Evolutionary conservation across 768 basidiomycete genomes (phyloP), one percentile per base, ranked within the genome.

Genomic region (Tricholoma flavovirens): DNA sequence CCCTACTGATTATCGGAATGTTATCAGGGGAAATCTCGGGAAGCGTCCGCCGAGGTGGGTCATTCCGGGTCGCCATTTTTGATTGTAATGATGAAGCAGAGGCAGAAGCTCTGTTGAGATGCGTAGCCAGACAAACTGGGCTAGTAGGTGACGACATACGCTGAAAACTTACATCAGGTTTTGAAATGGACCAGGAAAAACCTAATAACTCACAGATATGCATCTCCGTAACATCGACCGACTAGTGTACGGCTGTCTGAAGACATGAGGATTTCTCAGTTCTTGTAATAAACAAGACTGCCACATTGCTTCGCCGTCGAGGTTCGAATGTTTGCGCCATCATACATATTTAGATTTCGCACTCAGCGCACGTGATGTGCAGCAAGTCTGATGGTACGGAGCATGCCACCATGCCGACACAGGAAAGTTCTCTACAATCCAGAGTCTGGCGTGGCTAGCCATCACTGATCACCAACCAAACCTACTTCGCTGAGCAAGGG

Each of bases 1-100:
- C 84, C 49, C 76, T 75, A 55, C 76, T 83, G 32, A 79, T 72
- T 51, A 79, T 76, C 4, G 84, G 84, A 6, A 82, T 63, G 64
- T 80, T 75, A 54, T 77, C 76, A 17, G 66, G 57, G 2, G 60
- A 61, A 15, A 72, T 69, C 14, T 68, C 65, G 12, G 69, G 57
- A 22, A 66, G 60, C 9, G 56, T 62, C 48, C 60, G 58, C 48
- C 60, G 58, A 22, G 52, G 53, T 50, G 53, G 53, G 43, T 62
- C 62, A 22, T 61, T 57, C 19, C 43, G 55, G 10, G 64, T 42
- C 10, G 62, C 3, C 29, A 29, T 48, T 42, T 53, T 53, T 7
- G 62, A 40, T 14, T 62, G 58, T 6, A 60, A 22, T 12, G 64
- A 62, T 17, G 66, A 61, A 19, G 64, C 66, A 35, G 66, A 67